Percentiles rank a stretch among this genome's conserved stretches.
Conservation (phyloP, 2,329 filamentous ascomycete species). For the Dactylonectria macrodidyma region DNA sequence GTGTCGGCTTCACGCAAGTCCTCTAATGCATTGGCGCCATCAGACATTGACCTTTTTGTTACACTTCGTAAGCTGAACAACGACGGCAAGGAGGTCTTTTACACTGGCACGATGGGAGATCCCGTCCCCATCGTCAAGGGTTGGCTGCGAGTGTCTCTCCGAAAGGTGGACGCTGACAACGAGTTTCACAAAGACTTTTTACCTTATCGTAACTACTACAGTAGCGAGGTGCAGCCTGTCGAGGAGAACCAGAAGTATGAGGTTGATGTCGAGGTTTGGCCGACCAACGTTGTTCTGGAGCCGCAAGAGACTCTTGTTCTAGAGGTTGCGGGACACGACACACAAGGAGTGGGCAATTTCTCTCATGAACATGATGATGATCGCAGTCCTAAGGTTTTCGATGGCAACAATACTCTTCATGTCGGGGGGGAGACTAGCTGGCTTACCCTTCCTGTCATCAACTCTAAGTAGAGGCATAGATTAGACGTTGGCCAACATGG, state of each 20-base stretch:
- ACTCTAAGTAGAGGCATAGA: background rate
- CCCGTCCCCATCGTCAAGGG: conserved; percentile 74
- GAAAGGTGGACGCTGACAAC: conserved; percentile 66
- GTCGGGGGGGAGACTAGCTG: background rate
- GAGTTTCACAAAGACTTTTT: conserved; percentile 67
- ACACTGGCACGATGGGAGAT: conserved; percentile 78
- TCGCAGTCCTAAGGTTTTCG: background rate
- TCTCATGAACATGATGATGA: conserved; percentile 53
- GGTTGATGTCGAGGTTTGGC: conserved; percentile 76
- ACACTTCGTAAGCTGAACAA: conserved; percentile 72
- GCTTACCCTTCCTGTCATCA: conserved; percentile 15
- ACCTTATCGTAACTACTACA: conserved; percentile 70
- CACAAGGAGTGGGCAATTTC: conserved; percentile 72
- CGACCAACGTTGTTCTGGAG: conserved; percentile 69
- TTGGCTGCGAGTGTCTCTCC: conserved; percentile 72
- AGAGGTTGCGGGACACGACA: conserved; percentile 70
- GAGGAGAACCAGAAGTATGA: conserved; percentile 68
- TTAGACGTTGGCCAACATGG: no score
- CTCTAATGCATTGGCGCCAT: conserved; percentile 48
- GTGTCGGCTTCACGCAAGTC: conserved; percentile 71
- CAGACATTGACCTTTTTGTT: conserved; percentile 74
- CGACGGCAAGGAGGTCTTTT: conserved; percentile 70
- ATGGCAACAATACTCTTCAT: conserved; percentile 9
- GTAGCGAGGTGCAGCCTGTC: conserved; percentile 69
- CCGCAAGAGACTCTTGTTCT: conserved; percentile 66